phyloP scores from a whole-genome alignment of 768 basidiomycete genomes.

The Boletus tomentosulus region DNA sequence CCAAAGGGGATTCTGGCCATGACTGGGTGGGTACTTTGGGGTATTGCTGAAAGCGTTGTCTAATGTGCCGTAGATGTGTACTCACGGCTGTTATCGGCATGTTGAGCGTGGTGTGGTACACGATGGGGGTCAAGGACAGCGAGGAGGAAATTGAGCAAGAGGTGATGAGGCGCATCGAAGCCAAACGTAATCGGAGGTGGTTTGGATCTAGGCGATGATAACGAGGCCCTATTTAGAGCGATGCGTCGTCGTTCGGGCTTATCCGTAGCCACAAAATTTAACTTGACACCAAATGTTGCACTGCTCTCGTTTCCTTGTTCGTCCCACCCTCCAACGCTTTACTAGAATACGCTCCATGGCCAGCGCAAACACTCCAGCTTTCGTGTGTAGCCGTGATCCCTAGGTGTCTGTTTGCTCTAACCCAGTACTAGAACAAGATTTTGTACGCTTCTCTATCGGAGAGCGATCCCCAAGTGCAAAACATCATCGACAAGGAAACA shows the following conservation, averaged over 20 bases:
- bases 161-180: conserved; percentile 49
- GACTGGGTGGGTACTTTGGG: conserved; percentile 49
- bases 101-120: conserved; percentile 81
- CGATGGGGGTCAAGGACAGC: conserved; percentile 64
- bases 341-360: conserved; percentile 51
- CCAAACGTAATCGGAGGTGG: conserved; percentile 49
- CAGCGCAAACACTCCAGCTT: conserved; percentile 53
- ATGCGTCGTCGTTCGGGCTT: conserved; percentile 14
- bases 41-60: not conserved
- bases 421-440: conserved; percentile 69
- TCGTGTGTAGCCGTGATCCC: conserved; percentile 39
- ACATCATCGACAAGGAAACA: conserved; percentile 98
- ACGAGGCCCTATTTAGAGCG: too few relatives aligned
- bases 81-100: conserved; percentile 83
- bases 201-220: conserved; percentile 31
- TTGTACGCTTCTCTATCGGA: conserved; percentile 86
- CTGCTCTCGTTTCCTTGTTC: conserved; percentile 25
- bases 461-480: conserved; percentile 91
- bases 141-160: conserved; percentile 83
- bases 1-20: conserved; percentile 72
- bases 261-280: conserved; percentile 20
- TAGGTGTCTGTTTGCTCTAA: not conserved
- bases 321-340: conserved; percentile 16
- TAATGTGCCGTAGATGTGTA: conserved; percentile 53
- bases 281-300: conserved; percentile 28